phyloP scores from a whole-genome alignment of 345 rosid genomes.

The Diplotaxis tenuifolia region DNA sequence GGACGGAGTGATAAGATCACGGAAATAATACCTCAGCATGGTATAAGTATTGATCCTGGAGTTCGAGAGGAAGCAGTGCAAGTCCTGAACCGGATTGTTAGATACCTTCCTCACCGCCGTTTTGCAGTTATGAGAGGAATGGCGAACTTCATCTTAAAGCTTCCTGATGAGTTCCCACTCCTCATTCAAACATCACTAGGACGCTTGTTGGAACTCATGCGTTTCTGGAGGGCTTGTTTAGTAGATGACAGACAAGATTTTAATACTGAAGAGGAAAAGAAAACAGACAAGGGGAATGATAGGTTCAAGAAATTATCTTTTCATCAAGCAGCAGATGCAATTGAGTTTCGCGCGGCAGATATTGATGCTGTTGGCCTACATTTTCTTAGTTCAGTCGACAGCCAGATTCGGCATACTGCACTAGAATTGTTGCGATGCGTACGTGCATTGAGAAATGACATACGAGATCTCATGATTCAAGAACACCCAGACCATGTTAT shows the following conservation, averaged over 20 bases:
- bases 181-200: slow-evolving; percentile 95
- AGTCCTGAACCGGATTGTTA: slow-evolving; percentile 88
- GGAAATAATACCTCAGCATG: slow-evolving; percentile 98
- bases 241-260: slow-evolving; percentile 62
- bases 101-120: slow-evolving; percentile 88
- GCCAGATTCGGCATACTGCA: slow-evolving; percentile 97
- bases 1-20: slow-evolving; percentile 96
- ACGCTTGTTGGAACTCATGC: slow-evolving; percentile 95
- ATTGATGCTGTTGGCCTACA: slow-evolving; percentile 97
- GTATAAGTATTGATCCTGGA: slow-evolving; percentile 97
- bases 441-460: slow-evolving; percentile 89
- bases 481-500: slow-evolving; percentile 63
- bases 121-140: slow-evolving; percentile 98
- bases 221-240: slow-evolving; percentile 95
- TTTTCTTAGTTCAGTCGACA: slow-evolving; percentile 93
- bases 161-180: slow-evolving; percentile 98
- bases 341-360: slow-evolving; percentile 87
- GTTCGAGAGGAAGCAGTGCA: slow-evolving; percentile 99
- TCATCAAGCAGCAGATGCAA: slow-evolving; percentile 62
- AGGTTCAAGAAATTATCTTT: slow-evolving; percentile 73
- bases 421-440: slow-evolving; percentile 94
- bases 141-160: slow-evolving; percentile 88
- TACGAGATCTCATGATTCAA: slow-evolving; percentile 54
- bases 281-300: slow-evolving; percentile 47
- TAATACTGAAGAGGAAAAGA: slow-evolving; percentile 50